Percentiles rank a stretch among this genome's conserved stretches.
Conservation (phyloP, 345 rosid genomes). For the Eucalyptus tenuipes region DNA sequence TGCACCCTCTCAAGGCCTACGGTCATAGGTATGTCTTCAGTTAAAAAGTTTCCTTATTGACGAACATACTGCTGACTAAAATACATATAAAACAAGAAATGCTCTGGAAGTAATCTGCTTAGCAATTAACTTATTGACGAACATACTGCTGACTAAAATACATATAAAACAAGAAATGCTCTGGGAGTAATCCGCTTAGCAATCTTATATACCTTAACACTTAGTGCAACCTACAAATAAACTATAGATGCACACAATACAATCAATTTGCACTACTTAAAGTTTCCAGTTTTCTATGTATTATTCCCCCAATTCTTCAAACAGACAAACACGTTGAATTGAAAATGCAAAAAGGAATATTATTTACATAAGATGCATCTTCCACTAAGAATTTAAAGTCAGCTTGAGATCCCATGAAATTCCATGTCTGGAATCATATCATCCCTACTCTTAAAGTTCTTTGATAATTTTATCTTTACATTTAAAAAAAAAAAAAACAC, state of each 20-base stretch:
- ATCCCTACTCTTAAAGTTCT: background rate
- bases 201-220: background rate
- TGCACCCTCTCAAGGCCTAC: constrained; percentile 93
- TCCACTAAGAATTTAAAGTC: background rate
- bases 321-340: background rate
- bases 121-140: background rate
- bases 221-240: background rate
- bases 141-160: background rate
- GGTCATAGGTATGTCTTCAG: background rate
- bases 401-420: background rate
- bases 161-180: background rate
- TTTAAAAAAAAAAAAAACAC: background rate
- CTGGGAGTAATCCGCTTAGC: background rate
- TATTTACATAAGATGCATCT: background rate
- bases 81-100: background rate
- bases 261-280: background rate
- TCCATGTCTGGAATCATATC: background rate
- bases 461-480: background rate
- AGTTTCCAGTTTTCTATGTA: background rate
- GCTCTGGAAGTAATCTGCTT: background rate
- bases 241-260: background rate
- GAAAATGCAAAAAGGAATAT: background rate
- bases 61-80: background rate
- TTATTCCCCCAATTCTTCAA: background rate
- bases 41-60: background rate